Percentiles rank a stretch among this genome's conserved stretches.
phyloP scores from a whole-genome alignment of 306 rosid genomes.

The Castanopsis chinensis region DNA sequence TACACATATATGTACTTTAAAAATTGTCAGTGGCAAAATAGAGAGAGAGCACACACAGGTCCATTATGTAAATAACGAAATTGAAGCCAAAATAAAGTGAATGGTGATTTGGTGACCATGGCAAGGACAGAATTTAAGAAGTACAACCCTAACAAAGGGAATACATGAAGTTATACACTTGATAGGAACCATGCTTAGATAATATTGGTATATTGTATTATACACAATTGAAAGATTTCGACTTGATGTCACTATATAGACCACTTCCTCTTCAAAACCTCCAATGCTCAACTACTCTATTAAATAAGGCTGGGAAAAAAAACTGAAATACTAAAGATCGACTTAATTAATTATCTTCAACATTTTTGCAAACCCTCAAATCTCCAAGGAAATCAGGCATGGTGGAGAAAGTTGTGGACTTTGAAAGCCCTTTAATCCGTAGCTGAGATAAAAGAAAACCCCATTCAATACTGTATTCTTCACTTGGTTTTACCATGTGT shows the following conservation, averaged over 20 bases:
- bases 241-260: constrained; percentile 14
- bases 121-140: neutral
- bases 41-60: neutral
- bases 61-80: neutral
- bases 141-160: neutral
- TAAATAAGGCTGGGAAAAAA: too few species aligned
- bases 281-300: constrained; percentile 30
- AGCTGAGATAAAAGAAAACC: neutral
- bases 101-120: neutral
- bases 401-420: neutral
- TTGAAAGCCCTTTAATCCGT: constrained; percentile 28
- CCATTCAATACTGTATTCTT: constrained; percentile 13
- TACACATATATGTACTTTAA: constrained; percentile 18
- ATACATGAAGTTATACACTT: neutral
- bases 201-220: constrained; percentile 29
- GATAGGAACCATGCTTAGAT: neutral
- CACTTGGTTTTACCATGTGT: constrained; percentile 21
- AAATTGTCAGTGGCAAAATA: neutral
- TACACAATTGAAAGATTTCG: constrained; percentile 47
- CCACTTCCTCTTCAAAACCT: constrained; percentile 23
- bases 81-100: neutral
- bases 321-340: too few species aligned
- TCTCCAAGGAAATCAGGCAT: neutral
- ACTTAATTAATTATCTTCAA: too few species aligned
- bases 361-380: neutral